Conservation (phyloP, 208 protist genomes). For the Trichomonas gallinae region DNA sequence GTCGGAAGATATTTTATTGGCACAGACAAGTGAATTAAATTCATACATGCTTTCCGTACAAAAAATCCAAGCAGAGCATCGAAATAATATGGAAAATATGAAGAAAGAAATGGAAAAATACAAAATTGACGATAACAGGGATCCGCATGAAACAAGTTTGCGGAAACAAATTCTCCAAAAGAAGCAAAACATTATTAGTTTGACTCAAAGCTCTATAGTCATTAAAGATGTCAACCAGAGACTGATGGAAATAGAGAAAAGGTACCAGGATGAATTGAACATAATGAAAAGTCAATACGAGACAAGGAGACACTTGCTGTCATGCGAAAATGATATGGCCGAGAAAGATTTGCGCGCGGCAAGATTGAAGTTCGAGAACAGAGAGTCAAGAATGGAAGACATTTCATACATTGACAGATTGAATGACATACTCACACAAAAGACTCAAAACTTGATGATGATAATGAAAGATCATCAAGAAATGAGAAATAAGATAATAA, state of each 20-base stretch:
- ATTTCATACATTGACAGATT: neutral
- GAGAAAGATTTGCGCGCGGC: neutral
- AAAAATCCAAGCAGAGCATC: neutral
- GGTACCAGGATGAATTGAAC: neutral
- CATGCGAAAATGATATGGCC: neutral
- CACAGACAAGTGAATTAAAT: neutral
- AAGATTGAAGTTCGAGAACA: neutral
- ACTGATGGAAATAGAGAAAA: neutral
- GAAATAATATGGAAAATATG: neutral
- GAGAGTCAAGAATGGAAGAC: neutral
- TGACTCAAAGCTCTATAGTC: neutral
- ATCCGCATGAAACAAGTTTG: neutral
- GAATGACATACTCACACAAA: neutral
- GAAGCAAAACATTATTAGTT: neutral
- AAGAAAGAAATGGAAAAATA: neutral
- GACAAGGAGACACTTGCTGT: neutral
- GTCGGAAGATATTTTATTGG: neutral
- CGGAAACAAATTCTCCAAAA: neutral
- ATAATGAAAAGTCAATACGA: neutral
- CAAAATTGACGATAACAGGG: neutral
- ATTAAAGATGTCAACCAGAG: neutral
- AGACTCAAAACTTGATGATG: neutral
- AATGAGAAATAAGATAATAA: neutral
- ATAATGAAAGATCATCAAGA: neutral
- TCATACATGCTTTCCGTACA: neutral